These are phyloP conservation scores for Eutrema heterophyllum DNA, from an alignment of 345 rosid genomes.

Conservation along the genomic window DNA sequence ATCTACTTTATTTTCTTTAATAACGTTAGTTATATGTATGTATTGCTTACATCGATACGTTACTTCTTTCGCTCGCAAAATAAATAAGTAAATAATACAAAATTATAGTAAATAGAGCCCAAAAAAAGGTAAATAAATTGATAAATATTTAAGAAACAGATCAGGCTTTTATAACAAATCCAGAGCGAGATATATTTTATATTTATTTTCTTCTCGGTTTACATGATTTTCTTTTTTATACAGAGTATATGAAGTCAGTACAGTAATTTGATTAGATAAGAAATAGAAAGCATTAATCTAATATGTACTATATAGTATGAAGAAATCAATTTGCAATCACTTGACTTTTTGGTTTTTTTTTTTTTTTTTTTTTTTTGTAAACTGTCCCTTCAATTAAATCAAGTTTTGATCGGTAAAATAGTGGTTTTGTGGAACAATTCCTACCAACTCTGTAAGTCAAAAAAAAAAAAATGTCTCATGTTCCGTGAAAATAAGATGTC, in stretches of 20 bases:
- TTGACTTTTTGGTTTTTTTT: too few species aligned
- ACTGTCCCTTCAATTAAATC: too few species aligned
- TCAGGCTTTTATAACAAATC: constrained; percentile 8
- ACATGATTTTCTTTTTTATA: background rate
- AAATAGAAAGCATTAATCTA: too few species aligned
- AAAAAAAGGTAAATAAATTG: background rate
- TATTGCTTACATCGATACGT: constrained; percentile 12
- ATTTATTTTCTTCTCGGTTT: background rate
- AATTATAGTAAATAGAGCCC: background rate
- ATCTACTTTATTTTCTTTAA: constrained; percentile 7
- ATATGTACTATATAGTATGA: too few species aligned
- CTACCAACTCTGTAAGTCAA: too few species aligned
- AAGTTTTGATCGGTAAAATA: too few species aligned
- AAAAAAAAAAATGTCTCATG: too few species aligned
- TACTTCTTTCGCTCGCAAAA: constrained; percentile 20
- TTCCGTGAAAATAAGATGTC: too few species aligned
- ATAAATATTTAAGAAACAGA: background rate
- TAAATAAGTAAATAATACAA: background rate
- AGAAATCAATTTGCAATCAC: too few species aligned
- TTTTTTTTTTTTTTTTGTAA: too few species aligned
- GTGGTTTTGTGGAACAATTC: too few species aligned
- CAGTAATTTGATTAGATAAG: background rate
- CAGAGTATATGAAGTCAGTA: background rate
- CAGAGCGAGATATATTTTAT: background rate
- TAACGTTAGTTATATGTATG: constrained; percentile 11